Base-by-base conservation (phyloP, 441 rosid species). In the Populus tomentosa region DNA sequence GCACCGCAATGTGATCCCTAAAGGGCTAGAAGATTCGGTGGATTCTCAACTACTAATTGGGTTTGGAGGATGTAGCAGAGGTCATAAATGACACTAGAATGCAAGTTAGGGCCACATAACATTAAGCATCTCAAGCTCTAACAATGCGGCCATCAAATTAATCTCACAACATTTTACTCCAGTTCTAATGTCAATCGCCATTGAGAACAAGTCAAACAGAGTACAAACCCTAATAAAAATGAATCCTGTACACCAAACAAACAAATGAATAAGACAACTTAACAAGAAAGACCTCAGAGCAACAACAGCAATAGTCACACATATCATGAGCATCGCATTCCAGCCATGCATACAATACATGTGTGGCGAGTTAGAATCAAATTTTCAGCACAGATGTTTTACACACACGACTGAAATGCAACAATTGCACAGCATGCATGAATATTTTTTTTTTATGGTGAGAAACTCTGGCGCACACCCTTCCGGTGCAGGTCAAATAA, bases 221-320 rank as follows among this genome's bases (percentile, higher is more conserved):
- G 61, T 6, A 18, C 61, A 16, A 18, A 16, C 59, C 8, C 59
- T 50, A 50, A 50, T 50, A 50, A 50, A 50, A 14, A 50, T 2
- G n/a, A 50, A 50, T 50, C 59, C 7, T 50, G 8, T 14, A 50
- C n/a, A 53, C 61, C 59, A 50, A 5, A 53, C 18, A 53, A 53
- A 7, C 36, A 5, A 35, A 35, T 35, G 0, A 35, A 35, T 35
- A 35, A 53, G n/a, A 53, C n/a, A 16, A 53, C 61, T 5, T 53
- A 53, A 53, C 61, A 53, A 53, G n/a, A 53, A 53, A 53, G 61
- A 18, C 61, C 61, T 53, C n/a, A 53, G 61, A 53, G 61, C 61
- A 53, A 53, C 30, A 28, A 84, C 88, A 87, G 83, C 77, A 69
- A 16, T 24, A 59, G 30, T 36, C 40, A 46, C 7, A 46, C 56